Conservation (phyloP, 1,139 yeast genomes). For the Sugiyamaella japonica region DNA sequence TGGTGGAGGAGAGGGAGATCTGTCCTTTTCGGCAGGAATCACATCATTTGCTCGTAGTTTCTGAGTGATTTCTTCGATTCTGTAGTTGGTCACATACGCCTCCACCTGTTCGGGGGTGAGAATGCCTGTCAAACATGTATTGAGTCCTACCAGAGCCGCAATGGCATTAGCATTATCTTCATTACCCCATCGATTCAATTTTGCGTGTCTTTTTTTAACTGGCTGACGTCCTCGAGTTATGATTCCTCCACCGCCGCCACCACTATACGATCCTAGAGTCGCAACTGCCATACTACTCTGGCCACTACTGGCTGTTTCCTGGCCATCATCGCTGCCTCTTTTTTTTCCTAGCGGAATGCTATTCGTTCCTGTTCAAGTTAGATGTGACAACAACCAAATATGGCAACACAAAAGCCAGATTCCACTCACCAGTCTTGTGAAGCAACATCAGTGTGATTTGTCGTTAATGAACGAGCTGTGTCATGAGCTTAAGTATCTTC, state of each 20-base stretch:
- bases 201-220: constrained; percentile 17
- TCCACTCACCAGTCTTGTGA: constrained; percentile 8
- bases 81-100: constrained; percentile 69
- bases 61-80: constrained; percentile 79
- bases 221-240: constrained; percentile 12
- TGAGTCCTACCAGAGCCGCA: constrained; percentile 39
- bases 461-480: too few species aligned
- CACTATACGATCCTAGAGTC: constrained; percentile 5
- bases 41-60: constrained; percentile 53
- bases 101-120: constrained; percentile 84
- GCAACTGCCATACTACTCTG: constrained; percentile 3
- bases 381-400: too few species aligned
- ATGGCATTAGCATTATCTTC: constrained; percentile 35
- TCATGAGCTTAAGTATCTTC: too few species aligned
- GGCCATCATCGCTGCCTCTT: constrained; percentile 23
- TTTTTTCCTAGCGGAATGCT: constrained; percentile 35
- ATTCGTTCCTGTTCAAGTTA: constrained; percentile 32
- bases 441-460: too few species aligned
- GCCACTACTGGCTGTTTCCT: constrained; percentile 22
- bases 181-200: constrained; percentile 40
- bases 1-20: constrained; percentile 92
- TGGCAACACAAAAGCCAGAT: too few species aligned
- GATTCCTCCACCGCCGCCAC: constrained; percentile 12
- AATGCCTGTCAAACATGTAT: constrained; percentile 49
- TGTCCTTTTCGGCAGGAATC: constrained; percentile 40